Percentiles rank a stretch among this genome's conserved stretches.
Conservation (phyloP, 1,284 basidiomycete species). For the Microbotryomycetes sp. region DNA sequence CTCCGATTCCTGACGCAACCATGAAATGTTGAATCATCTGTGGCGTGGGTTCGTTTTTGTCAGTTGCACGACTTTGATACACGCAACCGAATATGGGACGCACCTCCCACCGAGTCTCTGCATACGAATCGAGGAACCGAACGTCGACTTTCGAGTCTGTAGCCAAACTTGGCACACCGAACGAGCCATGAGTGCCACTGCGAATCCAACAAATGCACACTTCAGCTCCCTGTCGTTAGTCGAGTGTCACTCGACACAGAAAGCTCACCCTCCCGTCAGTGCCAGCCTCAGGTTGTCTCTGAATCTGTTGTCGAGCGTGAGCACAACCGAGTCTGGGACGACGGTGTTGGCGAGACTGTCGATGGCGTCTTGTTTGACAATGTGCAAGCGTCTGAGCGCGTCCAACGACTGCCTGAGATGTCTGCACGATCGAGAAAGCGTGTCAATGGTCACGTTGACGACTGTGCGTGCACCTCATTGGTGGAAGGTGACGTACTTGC, state of each 20-base stretch:
- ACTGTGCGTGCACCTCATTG: conserved; percentile 5
- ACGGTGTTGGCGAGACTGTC: conserved; percentile 1
- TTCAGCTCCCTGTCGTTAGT: neutral
- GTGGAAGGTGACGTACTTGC: conserved; percentile 51
- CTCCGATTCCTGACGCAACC: conserved; percentile 64
- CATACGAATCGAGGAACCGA: conserved; percentile 59
- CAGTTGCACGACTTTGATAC: no score
- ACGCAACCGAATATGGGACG: neutral
- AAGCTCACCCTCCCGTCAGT: conserved; percentile 79
- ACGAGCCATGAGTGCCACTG: conserved; percentile 82
- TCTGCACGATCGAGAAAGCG: conserved; percentile 46
- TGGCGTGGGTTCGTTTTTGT: neutral
- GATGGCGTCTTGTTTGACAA: conserved; percentile 51
- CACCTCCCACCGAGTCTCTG: conserved; percentile 82
- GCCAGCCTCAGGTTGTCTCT: conserved; percentile 55
- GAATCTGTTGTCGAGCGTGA: conserved; percentile 68
- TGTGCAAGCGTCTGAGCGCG: conserved; percentile 65
- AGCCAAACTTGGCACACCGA: conserved; percentile 72
- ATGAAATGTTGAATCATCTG: conserved; percentile 93
- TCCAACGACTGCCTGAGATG: conserved; percentile 62
- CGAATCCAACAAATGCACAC: conserved; percentile 5
- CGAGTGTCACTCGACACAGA: neutral
- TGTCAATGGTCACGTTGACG: conserved; percentile 2
- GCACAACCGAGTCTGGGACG: conserved; percentile 12
- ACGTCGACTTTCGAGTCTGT: conserved; percentile 40